These are phyloP conservation scores for Golubevia sp. DNA, from an alignment of 1,284 basidiomycete genomes.

Conservation along the genomic window DNA sequence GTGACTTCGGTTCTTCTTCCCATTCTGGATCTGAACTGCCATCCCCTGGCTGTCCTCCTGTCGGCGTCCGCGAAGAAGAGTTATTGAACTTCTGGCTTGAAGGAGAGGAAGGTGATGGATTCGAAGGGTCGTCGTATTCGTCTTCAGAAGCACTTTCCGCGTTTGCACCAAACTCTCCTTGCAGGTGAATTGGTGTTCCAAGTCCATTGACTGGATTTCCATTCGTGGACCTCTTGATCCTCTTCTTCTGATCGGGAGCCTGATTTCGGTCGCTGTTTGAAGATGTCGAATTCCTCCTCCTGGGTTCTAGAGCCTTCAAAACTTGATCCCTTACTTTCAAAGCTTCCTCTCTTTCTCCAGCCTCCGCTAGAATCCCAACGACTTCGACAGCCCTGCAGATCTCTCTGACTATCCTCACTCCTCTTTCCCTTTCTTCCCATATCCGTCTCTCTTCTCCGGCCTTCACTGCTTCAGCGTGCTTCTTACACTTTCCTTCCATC, in stretches of 20 bases:
- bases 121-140: too few species aligned
- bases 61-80: too few species aligned
- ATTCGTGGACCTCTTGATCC: too few species aligned
- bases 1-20: too few species aligned
- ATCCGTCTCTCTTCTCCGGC: conserved; percentile 71
- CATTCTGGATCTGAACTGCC: too few species aligned
- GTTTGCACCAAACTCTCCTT: too few species aligned
- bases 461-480: conserved; percentile 75
- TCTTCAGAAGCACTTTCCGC: too few species aligned
- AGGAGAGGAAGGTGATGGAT: too few species aligned
- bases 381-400: conserved; percentile 73
- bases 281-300: conserved; percentile 10
- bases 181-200: too few species aligned
- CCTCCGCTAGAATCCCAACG: conserved; percentile 74
- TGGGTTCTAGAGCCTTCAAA: conserved; percentile 65
- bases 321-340: conserved; percentile 77
- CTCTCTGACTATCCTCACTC: conserved; percentile 66
- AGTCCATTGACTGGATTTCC: too few species aligned
- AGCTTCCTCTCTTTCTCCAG: conserved; percentile 83
- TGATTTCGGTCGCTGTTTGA: not conserved
- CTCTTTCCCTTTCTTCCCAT: conserved; percentile 69
- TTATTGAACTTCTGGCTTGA: too few species aligned
- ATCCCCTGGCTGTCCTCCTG: too few species aligned
- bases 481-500: conserved; percentile 78
- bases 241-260: not conserved